Evolutionary conservation across 2,329 filamentous ascomycete genomes (phyloP), one percentile per base, ranked within the genome.

Genomic region (Sporothrix sp.): DNA sequence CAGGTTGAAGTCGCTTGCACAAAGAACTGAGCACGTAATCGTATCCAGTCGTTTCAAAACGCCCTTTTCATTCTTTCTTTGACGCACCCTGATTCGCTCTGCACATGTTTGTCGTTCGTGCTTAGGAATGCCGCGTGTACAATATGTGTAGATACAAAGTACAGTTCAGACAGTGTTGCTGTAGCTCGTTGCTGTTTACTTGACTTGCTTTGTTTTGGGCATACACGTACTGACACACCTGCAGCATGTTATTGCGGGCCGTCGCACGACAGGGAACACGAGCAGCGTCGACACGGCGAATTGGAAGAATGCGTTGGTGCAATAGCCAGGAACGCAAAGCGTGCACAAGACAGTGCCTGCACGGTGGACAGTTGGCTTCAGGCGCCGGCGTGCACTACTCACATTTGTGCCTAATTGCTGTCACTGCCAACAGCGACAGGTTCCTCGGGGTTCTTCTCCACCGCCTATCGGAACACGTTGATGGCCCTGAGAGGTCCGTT

Each of bases 11-110:
- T 39, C 37, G 20, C 38, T 21, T 2, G 33, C 13, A 50, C 28
- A 50, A 50, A 42, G 47, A 23, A 25, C 8, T 35, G 32, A 50
- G 48, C 30, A 43, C 30, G 32, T 37, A 43, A 44, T 50, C 9
- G 40, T 27, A 27, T 33, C 27, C 30, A 21, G 16, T 27, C 28
- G 30, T 25, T 8, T 28, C 25, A 28, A 28, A 28, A 28, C 25
- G 10, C 6, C 10, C 25, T n/a, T n/a, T n/a, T n/a, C n/a, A n/a
- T n/a, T n/a, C n/a, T n/a, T n/a, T n/a, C n/a, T n/a, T n/a, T n/a
- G n/a, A n/a, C n/a, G n/a, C n/a, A n/a, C n/a, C n/a, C n/a, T n/a
- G n/a, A n/a, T n/a, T n/a, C n/a, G n/a, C n/a, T n/a, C n/a, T n/a
- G n/a, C n/a, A n/a, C n/a, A n/a, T n/a, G n/a, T n/a, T n/a, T n/a